Percentiles rank a stretch among this genome's conserved stretches.
Conservation (phyloP, 192 early-diverging fungal species). For the Coemansia sp. region DNA sequence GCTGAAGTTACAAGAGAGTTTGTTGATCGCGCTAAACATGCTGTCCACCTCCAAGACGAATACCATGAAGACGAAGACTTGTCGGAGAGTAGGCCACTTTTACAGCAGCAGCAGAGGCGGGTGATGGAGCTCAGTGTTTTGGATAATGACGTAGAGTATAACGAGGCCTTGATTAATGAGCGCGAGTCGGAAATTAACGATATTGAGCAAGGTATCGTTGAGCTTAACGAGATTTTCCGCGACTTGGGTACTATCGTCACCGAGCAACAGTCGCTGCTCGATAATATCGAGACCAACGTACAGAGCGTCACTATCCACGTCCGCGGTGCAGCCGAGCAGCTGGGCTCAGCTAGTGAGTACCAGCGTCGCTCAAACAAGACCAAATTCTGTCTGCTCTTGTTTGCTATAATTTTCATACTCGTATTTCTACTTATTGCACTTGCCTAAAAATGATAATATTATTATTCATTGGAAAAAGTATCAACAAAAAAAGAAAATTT, state of each 20-base stretch:
- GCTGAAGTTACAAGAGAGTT: slow-evolving; percentile 84
- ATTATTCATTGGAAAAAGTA: neutral
- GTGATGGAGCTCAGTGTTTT: slow-evolving; percentile 72
- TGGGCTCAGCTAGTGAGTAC: slow-evolving; percentile 77
- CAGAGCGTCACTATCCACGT: slow-evolving; percentile 76
- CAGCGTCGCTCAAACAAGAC: slow-evolving; percentile 78
- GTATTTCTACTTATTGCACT: slow-evolving; percentile 64
- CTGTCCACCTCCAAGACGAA: slow-evolving; percentile 19
- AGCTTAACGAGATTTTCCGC: slow-evolving; percentile 97
- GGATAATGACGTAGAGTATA: slow-evolving; percentile 93
- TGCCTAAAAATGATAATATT: slow-evolving; percentile 14
- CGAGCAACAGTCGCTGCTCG: slow-evolving; percentile 93
- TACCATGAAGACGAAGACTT: slow-evolving; percentile 12
- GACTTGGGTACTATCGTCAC: slow-evolving; percentile 96
- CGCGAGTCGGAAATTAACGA: slow-evolving; percentile 90
- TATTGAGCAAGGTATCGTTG: slow-evolving; percentile 91
- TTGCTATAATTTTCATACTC: slow-evolving; percentile 69
- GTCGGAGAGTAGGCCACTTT: slow-evolving; percentile 27
- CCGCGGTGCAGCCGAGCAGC: slow-evolving; percentile 77
- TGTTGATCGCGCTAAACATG: slow-evolving; percentile 74
- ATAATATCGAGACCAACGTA: slow-evolving; percentile 97
- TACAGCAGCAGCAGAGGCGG: slow-evolving; percentile 29
- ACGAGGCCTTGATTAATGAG: slow-evolving; percentile 92
- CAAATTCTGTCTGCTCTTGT: slow-evolving; percentile 82
- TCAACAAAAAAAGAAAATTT: too few relatives aligned